Conservation (phyloP, 345 rosid species). For the Euphorbia tirucalli region DNA sequence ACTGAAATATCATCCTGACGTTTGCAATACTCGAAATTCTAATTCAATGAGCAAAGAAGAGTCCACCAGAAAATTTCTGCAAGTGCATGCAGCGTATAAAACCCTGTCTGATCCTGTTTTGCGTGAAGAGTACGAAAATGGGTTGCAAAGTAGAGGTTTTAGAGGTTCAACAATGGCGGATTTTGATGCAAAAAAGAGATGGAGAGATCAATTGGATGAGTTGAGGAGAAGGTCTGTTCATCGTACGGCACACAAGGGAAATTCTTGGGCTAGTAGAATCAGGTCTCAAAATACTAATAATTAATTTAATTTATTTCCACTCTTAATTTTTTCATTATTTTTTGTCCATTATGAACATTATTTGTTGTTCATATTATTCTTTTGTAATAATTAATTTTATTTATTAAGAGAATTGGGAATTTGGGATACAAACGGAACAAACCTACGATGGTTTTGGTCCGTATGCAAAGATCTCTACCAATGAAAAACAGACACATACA, state of each 20-base stretch:
- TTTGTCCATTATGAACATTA: too few species aligned
- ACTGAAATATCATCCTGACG: constrained; percentile 26
- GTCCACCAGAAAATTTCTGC: constrained; percentile 25
- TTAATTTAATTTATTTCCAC: not conserved
- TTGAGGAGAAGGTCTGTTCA: constrained; percentile 14
- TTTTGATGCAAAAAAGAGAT: not conserved
- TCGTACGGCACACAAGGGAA: constrained; percentile 11
- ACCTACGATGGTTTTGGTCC: too few species aligned
- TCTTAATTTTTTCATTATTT: not conserved
- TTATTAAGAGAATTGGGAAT: too few species aligned
- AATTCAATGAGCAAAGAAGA: constrained; percentile 18
- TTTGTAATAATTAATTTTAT: not conserved
- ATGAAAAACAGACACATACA: too few species aligned
- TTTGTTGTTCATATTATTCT: too few species aligned
- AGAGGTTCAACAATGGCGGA: not conserved
- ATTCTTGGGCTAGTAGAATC: constrained; percentile 14
- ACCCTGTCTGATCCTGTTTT: constrained; percentile 30
- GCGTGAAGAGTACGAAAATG: constrained; percentile 14
- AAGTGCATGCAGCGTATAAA: constrained; percentile 27
- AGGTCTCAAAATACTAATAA: constrained; percentile 3
- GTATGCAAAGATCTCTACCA: too few species aligned
- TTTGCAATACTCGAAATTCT: constrained; percentile 8
- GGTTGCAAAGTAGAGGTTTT: not conserved
- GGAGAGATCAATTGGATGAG: constrained; percentile 5
- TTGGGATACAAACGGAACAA: too few species aligned